Conservation (phyloP, 345 rosid genomes). For the Triadica sebifera region DNA sequence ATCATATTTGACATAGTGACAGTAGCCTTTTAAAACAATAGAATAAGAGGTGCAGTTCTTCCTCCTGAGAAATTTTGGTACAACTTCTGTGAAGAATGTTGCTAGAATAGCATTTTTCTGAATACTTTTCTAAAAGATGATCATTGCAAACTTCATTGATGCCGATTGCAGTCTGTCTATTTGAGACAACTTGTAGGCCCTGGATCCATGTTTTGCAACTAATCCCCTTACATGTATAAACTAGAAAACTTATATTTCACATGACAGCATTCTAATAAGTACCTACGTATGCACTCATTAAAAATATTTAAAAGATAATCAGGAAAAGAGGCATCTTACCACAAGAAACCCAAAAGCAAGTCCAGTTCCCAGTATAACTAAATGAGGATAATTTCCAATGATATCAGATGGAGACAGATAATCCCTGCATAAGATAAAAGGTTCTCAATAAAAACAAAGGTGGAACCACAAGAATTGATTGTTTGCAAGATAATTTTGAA, state of each 20-base stretch:
- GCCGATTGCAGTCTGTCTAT: neutral
- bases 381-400: constrained; percentile 77
- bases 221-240: neutral
- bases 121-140: neutral
- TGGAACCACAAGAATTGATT: neutral
- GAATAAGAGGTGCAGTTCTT: neutral
- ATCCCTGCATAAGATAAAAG: constrained; percentile 47
- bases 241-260: neutral
- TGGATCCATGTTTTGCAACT: neutral
- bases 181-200: neutral
- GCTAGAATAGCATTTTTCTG: neutral
- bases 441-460: constrained; percentile 13
- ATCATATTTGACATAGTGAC: neutral
- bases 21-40: neutral
- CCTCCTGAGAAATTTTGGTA: neutral
- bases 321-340: constrained; percentile 45
- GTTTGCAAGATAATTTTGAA: constrained; percentile 3
- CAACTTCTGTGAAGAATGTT: neutral
- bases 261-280: neutral
- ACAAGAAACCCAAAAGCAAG: constrained; percentile 98
- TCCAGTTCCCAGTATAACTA: constrained; percentile 88
- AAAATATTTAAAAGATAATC: neutral
- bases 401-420: constrained; percentile 79
- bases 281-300: neutral
- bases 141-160: neutral